Evolutionary conservation across 108 stramenopile genomes (phyloP), one percentile per base, ranked within the genome.

Genomic region (Discostella pseudostelligera): DNA sequence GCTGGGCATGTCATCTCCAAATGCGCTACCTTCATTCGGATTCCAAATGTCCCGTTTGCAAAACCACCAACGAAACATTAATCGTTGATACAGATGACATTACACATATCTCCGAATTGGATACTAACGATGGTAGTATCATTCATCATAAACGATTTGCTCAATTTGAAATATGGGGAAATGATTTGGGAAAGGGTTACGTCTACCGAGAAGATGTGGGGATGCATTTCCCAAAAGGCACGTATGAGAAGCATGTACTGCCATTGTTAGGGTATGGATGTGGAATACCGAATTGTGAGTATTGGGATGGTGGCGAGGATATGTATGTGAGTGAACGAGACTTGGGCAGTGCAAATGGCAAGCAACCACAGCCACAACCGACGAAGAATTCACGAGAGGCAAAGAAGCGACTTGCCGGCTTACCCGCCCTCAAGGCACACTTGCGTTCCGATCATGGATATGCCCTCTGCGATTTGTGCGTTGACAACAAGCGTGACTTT

Each of bases 401-500:
- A n/a, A 76, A 69, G 45, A 63, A 64, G 24, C 58, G 75, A 25
- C 44, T 75, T 0, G 55, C 69, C 2, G 79, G 72, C 1, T 40
- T 85, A 6, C 67, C 71, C 10, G 67, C 76, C 2, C 77, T 96
- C 55, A 76, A 84, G 40, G 67, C 85, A 36, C 95, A 96, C 56
- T 69, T 96, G n/a, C 78, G 83, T 17, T 76, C 35, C 8, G 44
- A 73, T 19, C 95, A 96, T 65, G 62, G 76, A 2, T 53, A 81
- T 59, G 61, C 80, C 4, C 58, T 96, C 37, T 96, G 95, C 61
- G 70, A 87, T 20, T 59, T 93, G 29, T 96, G 95, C 71, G 74
- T 86, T 28, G 81, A 79, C 12, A 74, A 90, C 79, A 87, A 86
- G 59, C 80, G 92, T 9, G 90, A 90, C 68, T 96, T 93, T 77